Conservation (phyloP, 371 early-diverging fungal genomes). For the Blakeslea trispora region DNA sequence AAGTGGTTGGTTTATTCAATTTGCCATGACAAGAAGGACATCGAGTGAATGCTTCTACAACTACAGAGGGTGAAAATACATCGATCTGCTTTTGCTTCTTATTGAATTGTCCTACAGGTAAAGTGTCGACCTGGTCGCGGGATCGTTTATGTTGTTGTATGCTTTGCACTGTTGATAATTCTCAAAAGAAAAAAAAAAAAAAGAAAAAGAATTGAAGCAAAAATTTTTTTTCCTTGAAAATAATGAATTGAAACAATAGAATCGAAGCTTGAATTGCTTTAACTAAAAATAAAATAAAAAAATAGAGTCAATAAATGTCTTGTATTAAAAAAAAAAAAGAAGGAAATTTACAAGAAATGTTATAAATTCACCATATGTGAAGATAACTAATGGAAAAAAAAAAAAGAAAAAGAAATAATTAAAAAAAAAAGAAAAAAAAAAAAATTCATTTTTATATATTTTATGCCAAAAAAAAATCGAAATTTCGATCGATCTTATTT, state of each 20-base stretch:
- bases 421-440: not conserved
- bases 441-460: conserved; percentile 5
- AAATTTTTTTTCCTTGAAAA: no score
- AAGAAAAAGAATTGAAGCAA: no score
- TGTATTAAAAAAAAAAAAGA: conserved; percentile 10
- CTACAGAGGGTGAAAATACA: not conserved
- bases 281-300: no score
- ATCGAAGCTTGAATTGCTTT: no score
- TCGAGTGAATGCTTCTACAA: conserved; percentile 2
- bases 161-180: conserved; percentile 16
- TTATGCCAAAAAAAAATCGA: not conserved
- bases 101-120: conserved; percentile 10
- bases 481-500: not conserved
- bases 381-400: not conserved
- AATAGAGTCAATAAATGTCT: no score
- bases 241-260: no score
- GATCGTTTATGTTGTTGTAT: conserved; percentile 17
- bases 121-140: conserved; percentile 19
- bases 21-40: conserved; percentile 23
- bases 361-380: conserved; percentile 2
- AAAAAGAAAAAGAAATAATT: not conserved
- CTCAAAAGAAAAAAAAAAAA: not conserved
- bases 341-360: conserved; percentile 9
- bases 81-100: conserved; percentile 14
- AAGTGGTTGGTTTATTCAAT: conserved; percentile 36